Conservation (phyloP, 2,329 filamentous ascomycete species). For the Thermomyces lanuginosus region DNA sequence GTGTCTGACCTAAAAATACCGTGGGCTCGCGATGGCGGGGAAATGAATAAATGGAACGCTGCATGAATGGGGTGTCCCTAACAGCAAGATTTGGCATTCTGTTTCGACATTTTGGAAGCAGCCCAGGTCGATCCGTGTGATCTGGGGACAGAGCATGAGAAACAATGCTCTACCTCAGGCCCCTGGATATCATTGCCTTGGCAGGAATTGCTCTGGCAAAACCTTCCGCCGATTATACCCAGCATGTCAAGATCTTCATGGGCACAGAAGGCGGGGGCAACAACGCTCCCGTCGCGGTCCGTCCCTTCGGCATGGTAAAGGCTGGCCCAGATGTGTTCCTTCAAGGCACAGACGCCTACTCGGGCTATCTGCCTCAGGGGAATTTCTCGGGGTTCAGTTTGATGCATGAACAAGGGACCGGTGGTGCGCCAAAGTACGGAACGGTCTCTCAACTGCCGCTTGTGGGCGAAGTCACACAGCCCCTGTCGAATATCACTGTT, state of each 20-base stretch:
- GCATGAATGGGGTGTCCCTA: too few species aligned
- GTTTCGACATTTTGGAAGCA: too few species aligned
- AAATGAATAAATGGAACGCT: too few species aligned
- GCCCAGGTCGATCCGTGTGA: too few species aligned
- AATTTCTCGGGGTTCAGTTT: conserved; percentile 37
- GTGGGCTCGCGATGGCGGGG: too few species aligned
- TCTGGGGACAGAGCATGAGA: too few species aligned
- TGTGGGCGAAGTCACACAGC: conserved; percentile 35
- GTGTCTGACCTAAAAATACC: too few species aligned
- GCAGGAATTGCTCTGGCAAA: not conserved
- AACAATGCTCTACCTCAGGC: not conserved
- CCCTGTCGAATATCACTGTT: conserved; percentile 40
- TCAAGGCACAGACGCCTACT: conserved; percentile 42
- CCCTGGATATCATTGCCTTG: not conserved
- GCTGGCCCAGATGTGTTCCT: conserved; percentile 37
- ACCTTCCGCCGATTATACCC: conserved; percentile 2
- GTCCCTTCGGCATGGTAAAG: conserved; percentile 42
- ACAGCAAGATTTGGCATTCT: too few species aligned
- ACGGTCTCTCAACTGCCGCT: conserved; percentile 42
- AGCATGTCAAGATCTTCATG: conserved; percentile 4
- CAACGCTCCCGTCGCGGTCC: conserved; percentile 40
- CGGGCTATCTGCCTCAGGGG: conserved; percentile 34
- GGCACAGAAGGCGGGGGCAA: conserved; percentile 25
- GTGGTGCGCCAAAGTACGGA: conserved; percentile 32
- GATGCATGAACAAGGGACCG: conserved; percentile 39